Base-by-base conservation (phyloP, 2,329 filamentous ascomycete species). In the Sporothrix dimorphospora region DNA sequence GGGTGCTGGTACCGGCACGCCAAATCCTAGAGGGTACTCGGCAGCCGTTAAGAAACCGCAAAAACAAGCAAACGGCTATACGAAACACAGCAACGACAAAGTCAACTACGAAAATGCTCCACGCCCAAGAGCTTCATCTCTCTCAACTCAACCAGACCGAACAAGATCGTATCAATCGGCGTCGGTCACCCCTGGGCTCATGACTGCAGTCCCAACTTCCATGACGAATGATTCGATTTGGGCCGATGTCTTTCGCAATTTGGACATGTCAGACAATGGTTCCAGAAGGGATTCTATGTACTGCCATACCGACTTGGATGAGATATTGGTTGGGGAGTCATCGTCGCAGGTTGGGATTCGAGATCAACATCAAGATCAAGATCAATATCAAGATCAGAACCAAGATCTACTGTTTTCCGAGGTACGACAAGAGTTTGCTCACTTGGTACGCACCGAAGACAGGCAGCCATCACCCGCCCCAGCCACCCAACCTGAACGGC, bases 401-500 rank as follows among this genome's bases (percentile, higher is more conserved):
- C n/a, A n/a, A 12, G n/a, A 21, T 1, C 51, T 11, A 4, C 1
- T 16, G 3, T n/a, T 45, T 8, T 3, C 7, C 2, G 67, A 69
- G 0, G 51, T 14, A 6, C 67, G 12, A 2, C n/a, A 59, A 14
- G 4, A 53, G 4, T 34, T 69, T 69, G 51, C 14, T 1, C n/a
- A 47, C 8, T 8, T 59, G 14, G 8, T 21, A 0, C 1, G 34
- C 1, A 3, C 12, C 8, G 59, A 14, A 3, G 8, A 24, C 0
- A 55, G 16, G n/a, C 11, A 14, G 6, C 16, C 38, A 4, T 57
- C 45, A 7, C 24, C 63, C 6, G 24, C 24, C 0, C 63, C 5
- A 0, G 34, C 34, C 16, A 8, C 14, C 1, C 6, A 69, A 2
- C 53, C 75, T 0, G 61, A 63, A 0, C 77, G 79, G 2, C 79